Evolutionary conservation across 2,329 filamentous ascomycete genomes (phyloP), one percentile per base, ranked within the genome.

Genomic region (Colletotrichum karsti): DNA sequence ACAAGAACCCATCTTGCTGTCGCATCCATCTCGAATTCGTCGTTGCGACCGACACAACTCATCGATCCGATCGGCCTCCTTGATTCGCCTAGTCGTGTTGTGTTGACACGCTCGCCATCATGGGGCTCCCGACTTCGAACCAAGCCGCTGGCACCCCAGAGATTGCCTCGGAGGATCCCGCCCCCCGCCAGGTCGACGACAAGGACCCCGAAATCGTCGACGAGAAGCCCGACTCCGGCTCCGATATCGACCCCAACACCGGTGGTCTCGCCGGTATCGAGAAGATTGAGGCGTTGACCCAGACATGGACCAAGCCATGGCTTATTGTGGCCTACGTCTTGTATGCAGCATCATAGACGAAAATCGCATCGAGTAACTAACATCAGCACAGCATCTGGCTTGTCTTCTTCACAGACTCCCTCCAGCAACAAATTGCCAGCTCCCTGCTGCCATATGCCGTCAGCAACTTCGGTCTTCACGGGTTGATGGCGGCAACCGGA

Each of bases 401-500:
- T 1, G 76, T 85, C 66, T 79, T 80, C 59, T 81, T 85, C 59
- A 78, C 82, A 56, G 79, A 81, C 58, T 80, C 79, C 24, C 74
- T 85, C 13, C 79, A 82, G 51, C 77, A 77, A 13, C 76, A 77
- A 50, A 78, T 83, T 59, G 77, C 78, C 4, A 61, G 73, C 15
- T 75, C 76, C 13, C 71, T 79, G 13, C 56, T 70, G 3, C 69
- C 76, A 8, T 79, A 76, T 60, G 80, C 83, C 57, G 77, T 74
- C 1, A 76, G 74, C 63, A 72, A 69, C 13, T 88, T 85, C 69
- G 74, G 78, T 24, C 71, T 77, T 9, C 85, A 87, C 70, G 85
- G 83, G 8, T 77, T 88, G 15, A 75, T 84, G 30, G 78, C 81
- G 3, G 79, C 83, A 3, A 80, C 83, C 51, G 78, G 78, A 39